Percentiles rank a stretch among this genome's conserved stretches.
phyloP scores from a whole-genome alignment of 176 grass and related monocot species.

The Avena eriantha region DNA sequence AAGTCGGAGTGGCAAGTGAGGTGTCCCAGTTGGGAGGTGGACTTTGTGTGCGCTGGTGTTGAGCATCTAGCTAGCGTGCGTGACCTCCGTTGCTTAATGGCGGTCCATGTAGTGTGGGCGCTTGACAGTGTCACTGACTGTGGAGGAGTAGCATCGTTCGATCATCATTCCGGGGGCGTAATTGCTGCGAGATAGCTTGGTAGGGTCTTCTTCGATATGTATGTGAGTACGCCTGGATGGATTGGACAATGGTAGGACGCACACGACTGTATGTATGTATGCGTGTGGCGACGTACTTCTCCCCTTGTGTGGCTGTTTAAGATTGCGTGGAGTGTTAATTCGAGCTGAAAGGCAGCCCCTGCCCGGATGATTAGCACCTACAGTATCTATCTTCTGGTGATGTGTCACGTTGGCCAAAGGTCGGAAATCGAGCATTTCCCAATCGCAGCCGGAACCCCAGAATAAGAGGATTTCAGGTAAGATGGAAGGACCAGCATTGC shows the following conservation, averaged over 20 bases:
- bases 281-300: slow-evolving; percentile 25
- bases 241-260: slow-evolving; percentile 30
- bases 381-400: background rate
- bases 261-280: background rate
- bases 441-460: background rate
- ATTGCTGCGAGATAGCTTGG: slow-evolving; percentile 32
- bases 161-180: background rate
- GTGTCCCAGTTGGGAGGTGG: slow-evolving; percentile 39
- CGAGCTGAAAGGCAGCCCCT: background rate
- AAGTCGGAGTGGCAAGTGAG: slow-evolving; percentile 36
- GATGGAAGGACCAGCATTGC: background rate
- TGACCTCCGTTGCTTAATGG: background rate
- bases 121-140: background rate
- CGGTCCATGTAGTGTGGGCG: background rate
- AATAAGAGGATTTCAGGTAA: background rate
- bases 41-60: background rate
- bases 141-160: background rate
- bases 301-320: slow-evolving; percentile 11
- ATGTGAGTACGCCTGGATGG: slow-evolving; percentile 49
- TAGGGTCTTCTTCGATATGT: slow-evolving; percentile 36
- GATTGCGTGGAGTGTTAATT: slow-evolving; percentile 32
- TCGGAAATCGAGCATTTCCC: background rate
- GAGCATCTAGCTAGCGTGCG: background rate
- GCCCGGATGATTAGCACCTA: slow-evolving; percentile 7
- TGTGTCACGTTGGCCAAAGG: background rate